These are phyloP conservation scores for Fraxinus ornus DNA, from an alignment of 305 asterid species.

Conservation along the genomic window DNA sequence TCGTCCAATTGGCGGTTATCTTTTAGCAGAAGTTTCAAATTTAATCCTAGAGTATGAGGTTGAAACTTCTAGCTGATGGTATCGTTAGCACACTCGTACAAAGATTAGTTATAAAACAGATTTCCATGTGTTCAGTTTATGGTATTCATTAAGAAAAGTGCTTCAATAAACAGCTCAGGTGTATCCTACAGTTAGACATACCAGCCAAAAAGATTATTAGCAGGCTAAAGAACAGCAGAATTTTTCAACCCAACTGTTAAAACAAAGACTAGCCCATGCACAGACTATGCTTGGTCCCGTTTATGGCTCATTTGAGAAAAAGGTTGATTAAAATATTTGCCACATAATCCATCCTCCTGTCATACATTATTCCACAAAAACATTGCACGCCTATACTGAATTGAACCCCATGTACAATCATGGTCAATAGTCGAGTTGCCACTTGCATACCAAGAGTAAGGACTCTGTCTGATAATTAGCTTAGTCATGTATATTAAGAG, in stretches of 20 bases:
- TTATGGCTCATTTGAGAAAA: background rate
- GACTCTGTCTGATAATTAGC: background rate
- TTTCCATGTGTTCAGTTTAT: background rate
- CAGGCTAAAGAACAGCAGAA: background rate
- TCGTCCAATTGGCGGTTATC: background rate
- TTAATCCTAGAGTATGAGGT: background rate
- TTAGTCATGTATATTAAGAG: background rate
- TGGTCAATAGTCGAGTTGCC: background rate
- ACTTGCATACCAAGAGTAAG: background rate
- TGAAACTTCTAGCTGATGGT: background rate
- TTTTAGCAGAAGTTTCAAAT: background rate
- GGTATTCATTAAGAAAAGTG: background rate
- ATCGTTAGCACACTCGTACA: background rate
- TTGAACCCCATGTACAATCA: background rate
- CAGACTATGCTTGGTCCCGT: background rate
- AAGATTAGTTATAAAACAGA: too few relatives aligned
- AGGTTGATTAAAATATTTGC: background rate
- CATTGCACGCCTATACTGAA: background rate
- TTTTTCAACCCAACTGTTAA: background rate
- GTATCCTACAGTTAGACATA: background rate
- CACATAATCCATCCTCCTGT: background rate
- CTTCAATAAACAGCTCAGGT: background rate
- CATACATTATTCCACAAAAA: background rate
- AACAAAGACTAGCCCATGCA: background rate
- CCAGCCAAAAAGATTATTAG: background rate